Evolutionary conservation across 345 rosid genomes (phyloP), one percentile per base, ranked within the genome.

Genomic region (Eucalyptus curtisii): DNA sequence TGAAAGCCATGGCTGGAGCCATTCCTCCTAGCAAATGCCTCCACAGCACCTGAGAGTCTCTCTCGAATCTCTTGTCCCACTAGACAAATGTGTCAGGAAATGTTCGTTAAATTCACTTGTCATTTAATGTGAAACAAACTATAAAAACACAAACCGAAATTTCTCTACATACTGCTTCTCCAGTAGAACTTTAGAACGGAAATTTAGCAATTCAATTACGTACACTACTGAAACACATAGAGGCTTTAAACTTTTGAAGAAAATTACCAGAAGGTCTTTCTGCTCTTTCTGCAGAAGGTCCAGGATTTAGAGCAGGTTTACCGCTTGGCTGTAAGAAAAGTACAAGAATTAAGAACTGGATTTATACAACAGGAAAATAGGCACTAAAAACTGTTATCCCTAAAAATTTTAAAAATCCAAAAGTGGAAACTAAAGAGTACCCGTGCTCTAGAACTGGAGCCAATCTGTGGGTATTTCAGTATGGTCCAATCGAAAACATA

Each of bases 401-500:
- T 40, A 76, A 76, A 20, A 76, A 76, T 52, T 33, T 52, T 7
- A 42, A 31, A 82, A 30, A 76, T 86, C 76, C 57, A 50, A 89
- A 47, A 86, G 48, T 55, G 47, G 84, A 76, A 76, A 76, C 47
- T 40, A 76, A 40, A 33, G 92, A 96, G 92, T 59, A 97, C 99
- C 92, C 94, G 91, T 87, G 94, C 92, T 93, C 99, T 95, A 37
- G 99, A 94, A 91, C 96, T 94, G 90, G 97, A 92, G 90, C 96
- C 94, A 80, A 88, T 92, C 93, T 95, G 99, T 57, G 99, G 99
- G 92, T 96, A 94, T 92, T 95, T 98, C 94, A 94, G 89, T 49
- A 94, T 93, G 49, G 99, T 98, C 99, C 99, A 98, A 93, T 98
- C 98, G 90, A 98, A 98, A 40, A 97, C 98, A 71, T 95, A 94